Evolutionary conservation across 495 filamentous ascomycete species (phyloP), one percentile per base, ranked within the genome.

Genomic region (Podospora appendiculata): DNA sequence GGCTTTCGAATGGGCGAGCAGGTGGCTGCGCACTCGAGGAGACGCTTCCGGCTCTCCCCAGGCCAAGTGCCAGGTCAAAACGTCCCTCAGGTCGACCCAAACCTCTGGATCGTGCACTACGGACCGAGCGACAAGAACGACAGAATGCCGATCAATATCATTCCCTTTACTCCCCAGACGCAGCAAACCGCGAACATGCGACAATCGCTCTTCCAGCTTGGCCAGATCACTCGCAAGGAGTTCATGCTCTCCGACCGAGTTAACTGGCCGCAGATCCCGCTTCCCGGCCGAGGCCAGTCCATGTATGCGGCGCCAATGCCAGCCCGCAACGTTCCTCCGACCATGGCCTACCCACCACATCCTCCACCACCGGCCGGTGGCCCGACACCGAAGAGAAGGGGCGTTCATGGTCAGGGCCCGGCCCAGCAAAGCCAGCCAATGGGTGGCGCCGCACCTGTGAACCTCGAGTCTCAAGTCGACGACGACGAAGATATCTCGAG

Each of bases 51-150:
- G 46, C 79, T 98, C 32, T 71, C 82, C 39, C 81, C 81, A 12
- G 68, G 78, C 9, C 85, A 80, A 60, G 74, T 76, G 17, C 79
- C 80, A 9, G 79, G 77, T 43, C 76, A 78, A 13, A 79, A 78
- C 51, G 70, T 75, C 12, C 80, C 86, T 13, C 76, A 78, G 18
- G 78, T 86, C 41, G 90, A 96, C 66, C 84, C 87, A 6, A 84
- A 83, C 14, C 73, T 96, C 34, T 96, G 90, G 89, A 86, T 98
- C 50, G 81, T 95, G n/a, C 93, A 98, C 69, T 98, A 96, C 62
- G 79, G 82, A 32, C 79, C 80, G 45, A 74, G 85, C 19, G 87
- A 94, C 10, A 84, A 77, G 34, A 69, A 76, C 33, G 81, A 94
- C 52, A 83, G 87, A 50, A 72, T 90, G 38, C 86, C 87, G 1